Conservation (phyloP, 2,329 filamentous ascomycete genomes). For the Metarhizium guizhouense region DNA sequence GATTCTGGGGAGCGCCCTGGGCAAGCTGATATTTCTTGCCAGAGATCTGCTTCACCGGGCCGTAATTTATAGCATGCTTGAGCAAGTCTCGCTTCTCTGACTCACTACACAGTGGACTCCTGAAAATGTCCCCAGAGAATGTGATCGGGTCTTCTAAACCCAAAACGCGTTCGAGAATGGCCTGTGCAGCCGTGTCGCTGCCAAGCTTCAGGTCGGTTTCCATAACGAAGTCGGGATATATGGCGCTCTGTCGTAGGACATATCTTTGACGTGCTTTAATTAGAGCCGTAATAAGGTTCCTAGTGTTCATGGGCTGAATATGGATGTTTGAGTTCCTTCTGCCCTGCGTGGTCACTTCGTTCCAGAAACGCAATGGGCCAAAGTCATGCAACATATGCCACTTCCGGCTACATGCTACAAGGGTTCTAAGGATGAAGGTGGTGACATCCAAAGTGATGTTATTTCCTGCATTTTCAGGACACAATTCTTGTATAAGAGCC, state of each 20-base stretch:
- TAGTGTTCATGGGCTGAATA: background rate
- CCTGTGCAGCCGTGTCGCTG: background rate
- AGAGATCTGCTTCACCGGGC: conserved; percentile 6
- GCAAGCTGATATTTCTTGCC: conserved; percentile 2
- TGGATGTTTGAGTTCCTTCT: background rate
- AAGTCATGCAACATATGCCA: background rate
- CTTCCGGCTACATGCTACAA: background rate
- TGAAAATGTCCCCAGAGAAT: conserved; percentile 4
- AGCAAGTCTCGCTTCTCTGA: conserved; percentile 1
- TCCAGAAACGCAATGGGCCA: background rate
- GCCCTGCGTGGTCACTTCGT: background rate
- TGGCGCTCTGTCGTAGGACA: background rate
- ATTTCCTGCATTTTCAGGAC: background rate
- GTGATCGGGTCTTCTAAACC: background rate
- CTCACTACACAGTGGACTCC: background rate
- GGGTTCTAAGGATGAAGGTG: background rate
- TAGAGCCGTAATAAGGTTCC: background rate
- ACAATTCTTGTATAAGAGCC: background rate
- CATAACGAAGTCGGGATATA: background rate
- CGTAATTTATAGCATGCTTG: conserved; percentile 1
- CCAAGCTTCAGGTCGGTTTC: background rate
- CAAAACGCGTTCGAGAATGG: background rate
- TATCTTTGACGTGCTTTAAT: background rate
- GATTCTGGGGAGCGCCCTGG: background rate
- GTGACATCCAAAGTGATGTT: background rate